Evolutionary conservation across 192 early-diverging fungal species (phyloP).

Genomic region (Podila clonocystis): DNA sequence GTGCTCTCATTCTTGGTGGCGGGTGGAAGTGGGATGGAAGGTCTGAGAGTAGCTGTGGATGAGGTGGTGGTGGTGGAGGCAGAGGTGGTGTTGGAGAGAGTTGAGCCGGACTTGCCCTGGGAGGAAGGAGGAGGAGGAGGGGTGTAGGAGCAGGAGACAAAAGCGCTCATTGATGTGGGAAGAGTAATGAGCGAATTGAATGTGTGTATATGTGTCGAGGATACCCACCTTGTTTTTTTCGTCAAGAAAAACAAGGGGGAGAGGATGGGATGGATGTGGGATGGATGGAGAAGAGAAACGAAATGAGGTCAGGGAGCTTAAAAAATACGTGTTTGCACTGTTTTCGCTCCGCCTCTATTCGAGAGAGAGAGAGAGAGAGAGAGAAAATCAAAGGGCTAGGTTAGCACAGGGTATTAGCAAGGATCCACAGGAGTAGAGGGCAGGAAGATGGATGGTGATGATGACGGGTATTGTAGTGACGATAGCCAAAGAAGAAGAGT

Average conservation of each 20-base stretch:
- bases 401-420: too few relatives aligned
- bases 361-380: too few relatives aligned
- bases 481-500: too few relatives aligned
- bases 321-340: not conserved
- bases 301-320: not conserved
- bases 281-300: not conserved
- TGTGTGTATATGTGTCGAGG: not conserved
- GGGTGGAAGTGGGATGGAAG: constrained; percentile 2
- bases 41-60: not conserved
- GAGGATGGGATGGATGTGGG: not conserved
- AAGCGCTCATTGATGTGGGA: constrained; percentile 18
- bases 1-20: not conserved
- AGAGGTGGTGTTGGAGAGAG: constrained; percentile 34
- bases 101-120: constrained; percentile 9
- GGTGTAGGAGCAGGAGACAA: constrained; percentile 33
- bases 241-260: not conserved
- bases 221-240: not conserved
- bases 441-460: too few relatives aligned
- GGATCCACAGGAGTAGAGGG: too few relatives aligned
- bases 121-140: constrained; percentile 38
- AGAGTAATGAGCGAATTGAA: not conserved
- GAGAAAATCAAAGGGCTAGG: not conserved
- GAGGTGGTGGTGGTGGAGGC: constrained; percentile 5
- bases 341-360: too few relatives aligned
- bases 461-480: too few relatives aligned